These are phyloP conservation scores for Myxozyma mucilagina DNA, from an alignment of 805 yeast genomes.

Conservation along the genomic window DNA sequence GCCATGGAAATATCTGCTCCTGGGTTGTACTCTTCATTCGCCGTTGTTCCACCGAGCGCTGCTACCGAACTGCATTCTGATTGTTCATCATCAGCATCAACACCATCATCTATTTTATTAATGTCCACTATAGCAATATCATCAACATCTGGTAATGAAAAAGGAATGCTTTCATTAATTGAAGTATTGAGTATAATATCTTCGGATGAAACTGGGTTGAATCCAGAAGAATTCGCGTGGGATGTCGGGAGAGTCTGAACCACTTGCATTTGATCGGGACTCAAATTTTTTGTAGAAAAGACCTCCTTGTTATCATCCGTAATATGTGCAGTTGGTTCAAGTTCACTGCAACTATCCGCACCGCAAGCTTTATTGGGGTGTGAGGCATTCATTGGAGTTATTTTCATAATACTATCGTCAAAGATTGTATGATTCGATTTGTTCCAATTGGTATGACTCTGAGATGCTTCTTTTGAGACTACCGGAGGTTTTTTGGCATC, in stretches of 20 bases:
- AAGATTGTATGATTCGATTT: too few relatives aligned
- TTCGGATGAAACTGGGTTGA: not conserved
- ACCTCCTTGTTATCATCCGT: too few relatives aligned
- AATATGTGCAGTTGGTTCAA: too few relatives aligned
- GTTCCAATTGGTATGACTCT: too few relatives aligned
- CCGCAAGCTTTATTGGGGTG: not conserved
- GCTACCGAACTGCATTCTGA: not conserved
- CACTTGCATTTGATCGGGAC: conserved; percentile 1
- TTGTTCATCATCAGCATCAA: not conserved
- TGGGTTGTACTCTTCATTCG: not conserved
- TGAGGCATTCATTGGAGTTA: not conserved
- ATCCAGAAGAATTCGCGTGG: not conserved
- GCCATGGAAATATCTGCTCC: not conserved
- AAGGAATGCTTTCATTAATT: not conserved
- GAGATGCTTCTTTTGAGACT: too few relatives aligned
- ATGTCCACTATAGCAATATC: not conserved
- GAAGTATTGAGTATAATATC: not conserved
- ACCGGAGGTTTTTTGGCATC: too few relatives aligned
- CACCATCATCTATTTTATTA: not conserved
- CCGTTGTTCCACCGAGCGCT: not conserved
- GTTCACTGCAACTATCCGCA: not conserved
- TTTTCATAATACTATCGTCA: not conserved
- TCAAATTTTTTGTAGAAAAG: not conserved
- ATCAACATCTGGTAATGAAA: not conserved
- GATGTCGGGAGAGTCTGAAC: not conserved